A percentile compares a stretch with the other conserved stretches of the same genome.
phyloP scores from a whole-genome alignment of 768 basidiomycete species.

The Psilocybe sp. region DNA sequence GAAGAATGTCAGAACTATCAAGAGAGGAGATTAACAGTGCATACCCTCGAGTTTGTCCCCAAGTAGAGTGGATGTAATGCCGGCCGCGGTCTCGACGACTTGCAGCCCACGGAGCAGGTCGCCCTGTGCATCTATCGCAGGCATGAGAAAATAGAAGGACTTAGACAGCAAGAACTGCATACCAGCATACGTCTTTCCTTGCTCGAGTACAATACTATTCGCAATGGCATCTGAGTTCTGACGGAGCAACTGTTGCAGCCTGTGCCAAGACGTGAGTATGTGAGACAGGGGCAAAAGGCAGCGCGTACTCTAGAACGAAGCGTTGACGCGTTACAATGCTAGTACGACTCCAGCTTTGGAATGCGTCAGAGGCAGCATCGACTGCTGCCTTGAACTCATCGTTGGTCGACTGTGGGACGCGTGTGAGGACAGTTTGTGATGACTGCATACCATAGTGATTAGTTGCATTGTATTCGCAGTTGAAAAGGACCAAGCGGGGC shows the following conservation, averaged over 20 bases:
- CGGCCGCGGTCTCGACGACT: slow-evolving; percentile 78
- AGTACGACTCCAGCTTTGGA: slow-evolving; percentile 84
- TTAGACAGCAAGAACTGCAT: slow-evolving; percentile 9
- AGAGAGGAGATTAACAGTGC: slow-evolving; percentile 9
- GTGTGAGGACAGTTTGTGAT: slow-evolving; percentile 85
- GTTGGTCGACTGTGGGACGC: slow-evolving; percentile 85
- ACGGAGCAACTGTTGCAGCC: slow-evolving; percentile 84
- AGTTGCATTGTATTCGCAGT: slow-evolving; percentile 1
- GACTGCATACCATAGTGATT: slow-evolving; percentile 44
- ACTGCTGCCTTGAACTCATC: slow-evolving; percentile 83
- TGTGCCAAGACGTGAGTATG: slow-evolving; percentile 26
- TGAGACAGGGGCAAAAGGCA: background rate
- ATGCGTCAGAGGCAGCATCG: slow-evolving; percentile 79
- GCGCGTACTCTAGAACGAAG: slow-evolving; percentile 83
- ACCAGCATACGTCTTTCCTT: slow-evolving; percentile 93
- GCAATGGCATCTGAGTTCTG: slow-evolving; percentile 86
- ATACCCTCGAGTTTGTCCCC: slow-evolving; percentile 92
- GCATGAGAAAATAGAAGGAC: background rate
- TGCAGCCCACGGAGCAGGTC: slow-evolving; percentile 92
- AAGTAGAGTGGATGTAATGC: slow-evolving; percentile 80
- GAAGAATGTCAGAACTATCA: background rate
- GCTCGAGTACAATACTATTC: slow-evolving; percentile 87
- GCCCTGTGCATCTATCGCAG: slow-evolving; percentile 78
- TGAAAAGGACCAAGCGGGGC: background rate
- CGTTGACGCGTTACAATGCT: slow-evolving; percentile 85